Evolutionary conservation across 257 asterid genomes (phyloP).

Genomic region (Misopates orontium): DNA sequence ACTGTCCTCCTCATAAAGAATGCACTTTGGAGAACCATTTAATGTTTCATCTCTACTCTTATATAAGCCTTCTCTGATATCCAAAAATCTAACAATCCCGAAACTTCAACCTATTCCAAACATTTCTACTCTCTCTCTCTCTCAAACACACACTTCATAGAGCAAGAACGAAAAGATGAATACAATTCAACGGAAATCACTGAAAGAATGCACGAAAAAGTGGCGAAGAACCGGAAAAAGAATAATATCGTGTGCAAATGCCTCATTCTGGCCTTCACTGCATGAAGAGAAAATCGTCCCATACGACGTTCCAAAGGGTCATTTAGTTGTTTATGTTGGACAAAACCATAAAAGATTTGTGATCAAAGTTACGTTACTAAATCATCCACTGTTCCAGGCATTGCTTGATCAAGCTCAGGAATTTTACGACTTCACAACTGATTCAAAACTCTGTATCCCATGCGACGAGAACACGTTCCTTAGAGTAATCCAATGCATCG

Average conservation of each 20-base stretch:
- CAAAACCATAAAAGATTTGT: slow-evolving; percentile 67
- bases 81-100: slow-evolving; percentile 35
- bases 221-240: slow-evolving; percentile 42
- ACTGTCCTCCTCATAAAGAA: slow-evolving; percentile 26
- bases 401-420: slow-evolving; percentile 85
- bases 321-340: slow-evolving; percentile 80
- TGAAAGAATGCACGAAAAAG: slow-evolving; percentile 50
- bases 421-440: slow-evolving; percentile 55
- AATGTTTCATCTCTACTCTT: slow-evolving; percentile 44
- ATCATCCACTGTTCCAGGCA: slow-evolving; percentile 76
- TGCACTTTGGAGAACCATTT: slow-evolving; percentile 20
- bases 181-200: slow-evolving; percentile 38
- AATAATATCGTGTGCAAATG: slow-evolving; percentile 52
- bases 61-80: slow-evolving; percentile 47
- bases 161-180: slow-evolving; percentile 32
- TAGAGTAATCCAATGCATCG: slow-evolving; percentile 55
- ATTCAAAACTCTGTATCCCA: slow-evolving; percentile 75
- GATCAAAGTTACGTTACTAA: slow-evolving; percentile 62
- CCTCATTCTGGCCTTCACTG: slow-evolving; percentile 38
- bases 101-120: neutral
- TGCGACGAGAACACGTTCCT: slow-evolving; percentile 82
- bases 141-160: slow-evolving; percentile 2
- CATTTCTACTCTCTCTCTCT: slow-evolving; percentile 7
- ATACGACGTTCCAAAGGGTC: slow-evolving; percentile 87
- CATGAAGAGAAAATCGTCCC: slow-evolving; percentile 58